A percentile compares a stretch with the other conserved stretches of the same genome.
These are phyloP conservation scores for Venturia aucupariae DNA, from an alignment of 2,329 filamentous ascomycete genomes.

Conservation along the genomic window DNA sequence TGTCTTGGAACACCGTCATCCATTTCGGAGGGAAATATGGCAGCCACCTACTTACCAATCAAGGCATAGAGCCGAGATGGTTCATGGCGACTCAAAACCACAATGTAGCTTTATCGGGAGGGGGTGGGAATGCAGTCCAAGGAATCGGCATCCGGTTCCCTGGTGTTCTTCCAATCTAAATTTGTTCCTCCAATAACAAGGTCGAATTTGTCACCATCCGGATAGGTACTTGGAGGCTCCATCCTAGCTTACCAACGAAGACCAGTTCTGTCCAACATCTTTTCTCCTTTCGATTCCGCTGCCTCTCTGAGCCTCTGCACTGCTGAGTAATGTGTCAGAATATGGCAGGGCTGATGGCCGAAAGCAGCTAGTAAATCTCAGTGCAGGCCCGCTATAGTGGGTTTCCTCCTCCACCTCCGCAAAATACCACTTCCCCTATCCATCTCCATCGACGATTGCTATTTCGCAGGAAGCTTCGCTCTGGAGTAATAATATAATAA, in stretches of 20 bases:
- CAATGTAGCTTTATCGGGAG: background rate
- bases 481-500: background rate
- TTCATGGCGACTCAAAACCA: no score
- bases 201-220: background rate
- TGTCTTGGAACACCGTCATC: background rate
- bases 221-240: background rate
- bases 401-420: background rate
- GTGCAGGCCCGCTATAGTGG: background rate
- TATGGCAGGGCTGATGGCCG: background rate
- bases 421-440: background rate
- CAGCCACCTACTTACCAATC: background rate
- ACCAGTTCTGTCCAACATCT: no score
- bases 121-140: background rate
- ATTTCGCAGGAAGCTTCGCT: background rate
- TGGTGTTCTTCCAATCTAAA: background rate
- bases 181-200: background rate
- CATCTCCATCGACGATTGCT: background rate
- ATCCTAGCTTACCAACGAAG: no score
- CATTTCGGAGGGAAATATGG: slow-evolving; percentile 12
- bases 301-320: no score
- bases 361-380: background rate
- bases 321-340: background rate
- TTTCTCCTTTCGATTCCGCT: no score
- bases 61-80: background rate
- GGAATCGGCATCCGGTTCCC: background rate